Conservation (phyloP, 306 rosid species). For the Dryas octopetala region DNA sequence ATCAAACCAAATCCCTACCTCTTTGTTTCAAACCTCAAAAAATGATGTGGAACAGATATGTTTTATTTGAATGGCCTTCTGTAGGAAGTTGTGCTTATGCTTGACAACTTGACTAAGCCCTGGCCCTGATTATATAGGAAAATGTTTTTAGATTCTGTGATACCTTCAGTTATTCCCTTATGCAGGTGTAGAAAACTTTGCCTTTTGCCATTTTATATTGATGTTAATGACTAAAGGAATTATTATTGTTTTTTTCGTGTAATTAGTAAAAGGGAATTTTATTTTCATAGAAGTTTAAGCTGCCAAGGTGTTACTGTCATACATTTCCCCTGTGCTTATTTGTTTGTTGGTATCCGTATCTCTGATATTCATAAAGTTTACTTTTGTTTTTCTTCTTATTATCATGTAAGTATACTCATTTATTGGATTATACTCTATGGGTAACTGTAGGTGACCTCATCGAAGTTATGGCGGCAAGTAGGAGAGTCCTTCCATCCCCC, state of each 20-base stretch:
- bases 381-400: too few species aligned
- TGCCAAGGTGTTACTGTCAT: not conserved
- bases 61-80: not conserved
- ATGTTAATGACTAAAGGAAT: not conserved
- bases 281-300: not conserved
- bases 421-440: constrained; percentile 18
- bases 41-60: not conserved
- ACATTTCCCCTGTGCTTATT: too few species aligned
- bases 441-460: constrained; percentile 63
- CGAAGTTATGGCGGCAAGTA: constrained; percentile 89
- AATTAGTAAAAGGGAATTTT: not conserved
- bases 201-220: not conserved
- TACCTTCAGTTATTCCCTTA: not conserved
- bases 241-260: not conserved
- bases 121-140: not conserved
- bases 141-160: not conserved
- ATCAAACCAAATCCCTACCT: not conserved
- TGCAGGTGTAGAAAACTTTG: not conserved
- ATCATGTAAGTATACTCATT: not conserved
- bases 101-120: not conserved
- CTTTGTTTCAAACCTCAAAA: not conserved
- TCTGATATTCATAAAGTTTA: too few species aligned
- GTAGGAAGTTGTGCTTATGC: not conserved
- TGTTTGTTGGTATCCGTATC: too few species aligned
- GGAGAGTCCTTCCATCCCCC: constrained; percentile 95